Evolutionary conservation across 768 basidiomycete species (phyloP).

Genomic region (Melanogaster broomeanus): DNA sequence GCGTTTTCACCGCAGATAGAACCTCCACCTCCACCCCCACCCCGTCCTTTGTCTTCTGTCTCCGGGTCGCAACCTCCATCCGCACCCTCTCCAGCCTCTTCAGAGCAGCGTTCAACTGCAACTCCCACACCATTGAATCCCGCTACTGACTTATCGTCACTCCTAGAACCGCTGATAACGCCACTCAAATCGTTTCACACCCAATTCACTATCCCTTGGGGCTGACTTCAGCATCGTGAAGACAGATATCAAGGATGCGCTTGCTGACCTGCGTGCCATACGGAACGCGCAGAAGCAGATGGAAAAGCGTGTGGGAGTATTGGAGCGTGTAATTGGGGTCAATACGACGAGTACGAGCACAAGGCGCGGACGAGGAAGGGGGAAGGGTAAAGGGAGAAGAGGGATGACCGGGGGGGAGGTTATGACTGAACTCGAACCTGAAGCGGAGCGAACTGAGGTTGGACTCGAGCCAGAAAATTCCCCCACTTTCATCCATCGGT

Average conservation of each 20-base stretch:
- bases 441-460: conserved; percentile 5
- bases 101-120: neutral
- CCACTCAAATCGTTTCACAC: conserved; percentile 9
- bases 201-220: conserved; percentile 17
- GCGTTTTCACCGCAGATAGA: neutral
- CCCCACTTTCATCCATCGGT: conserved; percentile 4
- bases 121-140: neutral
- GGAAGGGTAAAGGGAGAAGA: neutral
- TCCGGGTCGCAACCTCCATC: neutral
- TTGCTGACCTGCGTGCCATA: conserved; percentile 17
- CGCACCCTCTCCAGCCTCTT: neutral
- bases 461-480: neutral
- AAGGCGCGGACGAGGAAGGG: neutral
- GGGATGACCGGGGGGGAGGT: neutral
- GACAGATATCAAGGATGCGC: conserved; percentile 14
- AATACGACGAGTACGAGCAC: neutral
- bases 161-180: neutral
- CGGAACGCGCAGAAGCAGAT: conserved; percentile 15
- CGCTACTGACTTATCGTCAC: neutral
- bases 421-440: neutral
- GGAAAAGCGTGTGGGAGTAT: neutral
- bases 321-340: conserved; percentile 18
- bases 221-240: conserved; percentile 4
- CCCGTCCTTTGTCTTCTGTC: neutral
- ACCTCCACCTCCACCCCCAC: neutral